Evolutionary conservation across 179 eudicot genomes (phyloP).

Genomic region (Camellia oleifera): DNA sequence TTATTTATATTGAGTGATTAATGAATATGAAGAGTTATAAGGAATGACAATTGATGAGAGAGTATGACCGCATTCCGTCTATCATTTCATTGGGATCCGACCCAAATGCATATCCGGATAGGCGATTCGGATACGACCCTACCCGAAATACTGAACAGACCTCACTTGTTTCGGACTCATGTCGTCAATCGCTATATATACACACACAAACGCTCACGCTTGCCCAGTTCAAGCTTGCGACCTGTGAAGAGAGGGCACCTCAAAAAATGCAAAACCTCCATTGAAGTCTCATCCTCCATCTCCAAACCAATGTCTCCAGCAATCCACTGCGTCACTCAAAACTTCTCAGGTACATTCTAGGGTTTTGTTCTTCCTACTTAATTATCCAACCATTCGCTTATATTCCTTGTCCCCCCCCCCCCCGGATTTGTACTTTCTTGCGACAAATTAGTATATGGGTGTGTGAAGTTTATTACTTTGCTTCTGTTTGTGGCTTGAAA

Average conservation of each 20-base stretch:
- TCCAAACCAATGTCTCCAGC: conserved; percentile 45
- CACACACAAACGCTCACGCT: neutral
- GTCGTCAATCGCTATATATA: neutral
- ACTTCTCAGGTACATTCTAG: conserved; percentile 40
- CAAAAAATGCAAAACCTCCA: conserved; percentile 33
- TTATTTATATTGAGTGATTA: too few species aligned
- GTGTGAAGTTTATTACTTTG: neutral
- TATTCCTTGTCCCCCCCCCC: neutral
- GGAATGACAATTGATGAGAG: too few species aligned
- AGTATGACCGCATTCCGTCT: too few species aligned
- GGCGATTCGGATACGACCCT: too few species aligned
- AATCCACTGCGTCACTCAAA: conserved; percentile 42
- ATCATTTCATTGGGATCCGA: too few species aligned
- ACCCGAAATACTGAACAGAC: too few species aligned
- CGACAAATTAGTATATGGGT: neutral
- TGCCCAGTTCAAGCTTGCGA: neutral
- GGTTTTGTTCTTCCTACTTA: neutral
- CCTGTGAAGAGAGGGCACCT: neutral
- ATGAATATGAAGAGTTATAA: too few species aligned
- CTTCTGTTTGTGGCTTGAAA: too few species aligned
- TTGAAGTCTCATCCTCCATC: conserved; percentile 17
- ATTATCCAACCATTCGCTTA: neutral
- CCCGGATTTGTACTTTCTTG: neutral
- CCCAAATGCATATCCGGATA: too few species aligned
- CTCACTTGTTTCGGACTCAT: too few species aligned